phyloP scores from a whole-genome alignment of 345 rosid genomes.

The thale cress (Arabidopsis thaliana) region DNA sequence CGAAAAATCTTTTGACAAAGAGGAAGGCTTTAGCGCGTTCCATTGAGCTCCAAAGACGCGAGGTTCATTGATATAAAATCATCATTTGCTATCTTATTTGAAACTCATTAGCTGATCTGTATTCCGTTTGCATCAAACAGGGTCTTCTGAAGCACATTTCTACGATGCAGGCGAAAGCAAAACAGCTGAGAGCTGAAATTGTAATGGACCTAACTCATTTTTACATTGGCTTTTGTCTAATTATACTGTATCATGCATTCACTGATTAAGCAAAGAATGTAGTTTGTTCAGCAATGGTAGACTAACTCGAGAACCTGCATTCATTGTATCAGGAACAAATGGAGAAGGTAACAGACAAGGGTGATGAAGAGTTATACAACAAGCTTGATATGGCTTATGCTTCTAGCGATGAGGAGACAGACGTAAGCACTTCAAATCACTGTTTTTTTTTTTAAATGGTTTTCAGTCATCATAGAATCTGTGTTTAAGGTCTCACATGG shows the following conservation, averaged over 20 bases:
- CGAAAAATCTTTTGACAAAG: constrained; percentile 88
- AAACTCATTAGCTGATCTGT: constrained; percentile 29
- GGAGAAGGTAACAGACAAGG: constrained; percentile 58
- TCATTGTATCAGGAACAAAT: constrained; percentile 58
- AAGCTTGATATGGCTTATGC: constrained; percentile 70
- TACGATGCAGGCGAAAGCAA: constrained; percentile 58
- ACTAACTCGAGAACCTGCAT: constrained; percentile 25
- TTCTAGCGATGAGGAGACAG: constrained; percentile 65
- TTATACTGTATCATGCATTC: constrained; percentile 2
- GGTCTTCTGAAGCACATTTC: constrained; percentile 73
- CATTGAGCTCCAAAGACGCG: constrained; percentile 89
- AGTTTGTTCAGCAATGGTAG: background rate
- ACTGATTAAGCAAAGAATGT: background rate
- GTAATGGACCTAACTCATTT: constrained; percentile 48
- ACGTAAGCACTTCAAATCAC: constrained; percentile 23
- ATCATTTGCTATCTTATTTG: constrained; percentile 14
- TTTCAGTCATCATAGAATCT: background rate
- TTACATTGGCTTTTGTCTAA: constrained; percentile 3
- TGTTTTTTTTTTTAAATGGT: background rate
- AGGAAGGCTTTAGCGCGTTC: constrained; percentile 98
- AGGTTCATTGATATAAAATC: constrained; percentile 49
- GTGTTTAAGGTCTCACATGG: constrained; percentile 25
- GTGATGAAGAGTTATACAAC: constrained; percentile 68
- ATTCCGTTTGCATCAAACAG: constrained; percentile 57
- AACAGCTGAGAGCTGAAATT: constrained; percentile 72